Evolutionary conservation across 306 rosid species (phyloP), one percentile per base, ranked within the genome.

Genomic region (Medicago ruthenica): DNA sequence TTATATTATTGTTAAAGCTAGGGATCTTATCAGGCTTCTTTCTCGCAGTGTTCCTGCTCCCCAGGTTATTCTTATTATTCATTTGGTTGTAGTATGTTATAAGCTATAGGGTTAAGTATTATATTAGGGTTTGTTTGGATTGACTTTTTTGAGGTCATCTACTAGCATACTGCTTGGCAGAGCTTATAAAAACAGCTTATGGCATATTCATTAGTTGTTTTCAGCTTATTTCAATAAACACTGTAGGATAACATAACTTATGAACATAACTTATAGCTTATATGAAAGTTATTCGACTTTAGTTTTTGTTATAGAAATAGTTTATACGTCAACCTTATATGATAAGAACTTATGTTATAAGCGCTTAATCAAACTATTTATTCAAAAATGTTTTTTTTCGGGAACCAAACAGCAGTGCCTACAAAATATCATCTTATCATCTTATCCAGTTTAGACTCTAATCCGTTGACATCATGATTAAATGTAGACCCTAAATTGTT

Each of bases 31-130:
- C 4, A 92, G 83, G 83, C 97, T 95, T 77, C 87, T 95, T 20
- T 87, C 99, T 0, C 86, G 99, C 67, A 95, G 99, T 84, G 97
- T 95, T 73, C 93, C 97, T 83, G 97, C 89, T 73, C 83, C 95
- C 76, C 96, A 94, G 96, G 97, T 94, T 57, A 60, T 36, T 42
- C 9, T 24, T 27, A n/a, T 62, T 6, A 12, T 62, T 17, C 2
- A 5, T 22, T 58, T 3, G 12, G 37, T 11, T 12, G 0, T 58
- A 54, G 62, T 55, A 4, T 20, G 6, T 50, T 48, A 12, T 15
- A 42, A 1, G 20, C 2, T 53, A 4, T 22, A 58, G n/a, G 37
- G 37, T 57, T 57, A 5, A 21, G 10, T 21, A 13, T 22, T 54
- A 8, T n/a, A n/a, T n/a, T n/a, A n/a, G n/a, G n/a, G n/a, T n/a